These are phyloP conservation scores for Globisporangium rhizosaccharum DNA, from an alignment of 352 stramenopile species.

Conservation along the genomic window DNA sequence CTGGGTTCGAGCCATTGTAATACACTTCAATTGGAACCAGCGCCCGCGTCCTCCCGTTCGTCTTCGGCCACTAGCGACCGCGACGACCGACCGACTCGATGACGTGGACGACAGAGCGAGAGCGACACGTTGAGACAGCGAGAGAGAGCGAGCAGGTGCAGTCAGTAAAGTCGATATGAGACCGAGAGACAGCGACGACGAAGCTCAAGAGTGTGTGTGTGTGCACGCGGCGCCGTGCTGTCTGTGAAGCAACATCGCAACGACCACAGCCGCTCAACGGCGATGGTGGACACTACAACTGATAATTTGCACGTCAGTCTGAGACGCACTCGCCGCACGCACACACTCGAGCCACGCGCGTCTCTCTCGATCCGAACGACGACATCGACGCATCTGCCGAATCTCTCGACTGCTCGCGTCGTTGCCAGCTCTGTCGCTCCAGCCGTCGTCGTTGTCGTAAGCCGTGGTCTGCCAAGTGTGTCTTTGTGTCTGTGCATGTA, in stretches of 20 bases:
- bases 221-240: conserved; percentile 12
- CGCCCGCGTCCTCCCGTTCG: neutral
- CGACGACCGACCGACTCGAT: neutral
- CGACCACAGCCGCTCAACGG: conserved; percentile 26
- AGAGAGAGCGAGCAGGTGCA: neutral
- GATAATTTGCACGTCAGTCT: conserved; percentile 89
- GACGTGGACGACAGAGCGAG: neutral
- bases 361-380: neutral
- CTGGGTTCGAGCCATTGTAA: conserved; percentile 79
- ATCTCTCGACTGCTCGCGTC: neutral
- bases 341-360: neutral
- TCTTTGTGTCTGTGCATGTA: neutral
- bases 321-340: conserved; percentile 33
- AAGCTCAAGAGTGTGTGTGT: neutral
- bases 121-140: neutral
- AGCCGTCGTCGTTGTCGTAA: neutral
- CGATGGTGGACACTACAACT: conserved; percentile 53
- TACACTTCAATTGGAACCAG: conserved; percentile 41
- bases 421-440: neutral
- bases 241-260: conserved; percentile 54
- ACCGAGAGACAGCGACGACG: neutral
- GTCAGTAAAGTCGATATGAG: neutral
- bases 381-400: neutral
- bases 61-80: neutral
- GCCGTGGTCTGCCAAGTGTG: conserved; percentile 10